Conservation (phyloP, 495 filamentous ascomycete genomes). For the Patellaria atrata region DNA sequence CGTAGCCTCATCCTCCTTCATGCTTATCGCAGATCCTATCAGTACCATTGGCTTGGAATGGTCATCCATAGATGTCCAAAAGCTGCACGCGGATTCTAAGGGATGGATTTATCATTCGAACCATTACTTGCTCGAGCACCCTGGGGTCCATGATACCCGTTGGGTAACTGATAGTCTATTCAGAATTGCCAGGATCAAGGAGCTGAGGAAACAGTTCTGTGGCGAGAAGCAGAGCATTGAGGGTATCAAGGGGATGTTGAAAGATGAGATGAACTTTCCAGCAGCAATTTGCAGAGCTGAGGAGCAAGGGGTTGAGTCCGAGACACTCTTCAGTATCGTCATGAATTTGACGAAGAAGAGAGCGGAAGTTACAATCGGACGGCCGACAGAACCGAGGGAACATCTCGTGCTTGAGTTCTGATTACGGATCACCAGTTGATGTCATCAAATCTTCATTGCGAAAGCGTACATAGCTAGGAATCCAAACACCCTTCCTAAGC, state of each 20-base stretch:
- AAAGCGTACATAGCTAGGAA: too few species aligned
- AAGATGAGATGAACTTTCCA: conserved; percentile 24
- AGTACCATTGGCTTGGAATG: conserved; percentile 45
- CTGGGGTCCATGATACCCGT: conserved; percentile 30
- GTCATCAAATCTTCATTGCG: too few species aligned
- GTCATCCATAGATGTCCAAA: conserved; percentile 38
- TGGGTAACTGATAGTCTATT: conserved; percentile 41
- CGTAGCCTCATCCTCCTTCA: conserved; percentile 47
- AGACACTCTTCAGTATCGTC: conserved; percentile 35
- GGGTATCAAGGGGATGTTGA: conserved; percentile 19
- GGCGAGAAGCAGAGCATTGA: conserved; percentile 9
- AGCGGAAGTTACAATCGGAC: conserved; percentile 29
- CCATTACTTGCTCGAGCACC: conserved; percentile 39
- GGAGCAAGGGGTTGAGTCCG: conserved; percentile 9
- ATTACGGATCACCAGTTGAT: too few species aligned
- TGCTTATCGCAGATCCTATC: conserved; percentile 42
- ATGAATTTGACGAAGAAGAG: conserved; percentile 32
- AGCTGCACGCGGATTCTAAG: conserved; percentile 32
- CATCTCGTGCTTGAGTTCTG: too few species aligned
- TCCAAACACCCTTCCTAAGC: too few species aligned
- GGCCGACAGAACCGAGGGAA: conserved; percentile 28
- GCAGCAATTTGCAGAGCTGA: conserved; percentile 19
- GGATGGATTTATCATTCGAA: conserved; percentile 47
- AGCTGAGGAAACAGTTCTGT: conserved; percentile 28
- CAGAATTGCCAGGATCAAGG: conserved; percentile 33